These are phyloP conservation scores for Hericium erinaceus DNA, from an alignment of 768 basidiomycete genomes.

Conservation along the genomic window DNA sequence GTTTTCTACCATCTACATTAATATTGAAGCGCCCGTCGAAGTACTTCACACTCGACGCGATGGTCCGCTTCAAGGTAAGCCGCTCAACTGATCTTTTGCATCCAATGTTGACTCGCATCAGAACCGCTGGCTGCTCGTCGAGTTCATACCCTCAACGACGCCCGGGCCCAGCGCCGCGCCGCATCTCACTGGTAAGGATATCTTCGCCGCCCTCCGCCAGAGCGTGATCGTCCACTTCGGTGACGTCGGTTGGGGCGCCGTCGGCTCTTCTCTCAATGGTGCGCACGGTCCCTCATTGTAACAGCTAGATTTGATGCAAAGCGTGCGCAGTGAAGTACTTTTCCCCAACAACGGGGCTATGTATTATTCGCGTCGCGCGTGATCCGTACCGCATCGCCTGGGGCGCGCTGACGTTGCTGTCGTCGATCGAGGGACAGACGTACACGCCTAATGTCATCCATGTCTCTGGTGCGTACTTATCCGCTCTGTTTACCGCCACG, in stretches of 20 bases:
- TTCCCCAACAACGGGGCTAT: slow-evolving; percentile 73
- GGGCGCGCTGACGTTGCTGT: slow-evolving; percentile 71
- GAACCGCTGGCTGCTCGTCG: slow-evolving; percentile 87
- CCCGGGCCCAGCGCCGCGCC: neutral
- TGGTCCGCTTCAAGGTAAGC: slow-evolving; percentile 66
- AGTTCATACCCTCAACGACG: slow-evolving; percentile 46
- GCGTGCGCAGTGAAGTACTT: slow-evolving; percentile 68
- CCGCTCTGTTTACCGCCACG: neutral
- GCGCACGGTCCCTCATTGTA: slow-evolving; percentile 9
- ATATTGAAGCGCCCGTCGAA: too few species aligned
- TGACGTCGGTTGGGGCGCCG: slow-evolving; percentile 78
- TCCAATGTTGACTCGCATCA: slow-evolving; percentile 18
- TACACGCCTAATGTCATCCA: slow-evolving; percentile 74
- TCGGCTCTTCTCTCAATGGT: slow-evolving; percentile 66
- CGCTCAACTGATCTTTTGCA: neutral
- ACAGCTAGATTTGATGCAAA: too few species aligned
- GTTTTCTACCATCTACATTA: too few species aligned
- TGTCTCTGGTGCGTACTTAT: slow-evolving; percentile 54
- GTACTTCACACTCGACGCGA: slow-evolving; percentile 14
- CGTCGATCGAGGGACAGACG: slow-evolving; percentile 44
- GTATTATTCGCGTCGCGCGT: slow-evolving; percentile 78
- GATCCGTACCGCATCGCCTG: slow-evolving; percentile 75
- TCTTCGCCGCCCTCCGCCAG: slow-evolving; percentile 62
- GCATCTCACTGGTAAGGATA: slow-evolving; percentile 30
- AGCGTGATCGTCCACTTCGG: slow-evolving; percentile 69